These are phyloP conservation scores for Xylariaceae sp. DNA, from an alignment of 2,329 filamentous ascomycete species.

Conservation along the genomic window DNA sequence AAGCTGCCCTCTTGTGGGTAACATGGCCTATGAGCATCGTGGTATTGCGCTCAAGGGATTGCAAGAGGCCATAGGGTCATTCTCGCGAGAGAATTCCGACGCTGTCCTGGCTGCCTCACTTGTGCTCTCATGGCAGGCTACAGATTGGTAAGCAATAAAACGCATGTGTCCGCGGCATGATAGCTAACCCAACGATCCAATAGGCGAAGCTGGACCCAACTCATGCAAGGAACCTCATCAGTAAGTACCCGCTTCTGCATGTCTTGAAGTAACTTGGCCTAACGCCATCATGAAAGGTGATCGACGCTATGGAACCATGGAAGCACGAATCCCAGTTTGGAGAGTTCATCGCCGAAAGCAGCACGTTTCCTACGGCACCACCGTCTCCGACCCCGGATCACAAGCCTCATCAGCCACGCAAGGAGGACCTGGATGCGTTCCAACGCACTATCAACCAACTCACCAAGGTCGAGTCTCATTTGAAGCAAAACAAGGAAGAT, in stretches of 20 bases:
- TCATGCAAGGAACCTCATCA: slow-evolving; percentile 89
- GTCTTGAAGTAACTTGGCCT: slow-evolving; percentile 21
- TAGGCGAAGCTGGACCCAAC: slow-evolving; percentile 89
- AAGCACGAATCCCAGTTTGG: slow-evolving; percentile 86
- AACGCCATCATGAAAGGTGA: slow-evolving; percentile 59
- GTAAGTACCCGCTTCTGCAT: slow-evolving; percentile 54
- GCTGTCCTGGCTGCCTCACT: slow-evolving; percentile 90
- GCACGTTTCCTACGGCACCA: slow-evolving; percentile 70
- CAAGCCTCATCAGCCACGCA: slow-evolving; percentile 63
- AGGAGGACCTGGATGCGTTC: slow-evolving; percentile 72
- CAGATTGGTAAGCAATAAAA: slow-evolving; percentile 76
- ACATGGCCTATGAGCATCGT: slow-evolving; percentile 87
- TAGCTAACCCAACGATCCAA: slow-evolving; percentile 40
- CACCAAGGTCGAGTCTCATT: slow-evolving; percentile 66
- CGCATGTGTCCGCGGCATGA: slow-evolving; percentile 34
- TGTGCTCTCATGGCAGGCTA: slow-evolving; percentile 92
- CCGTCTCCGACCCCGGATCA: slow-evolving; percentile 64
- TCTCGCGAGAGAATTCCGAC: slow-evolving; percentile 86
- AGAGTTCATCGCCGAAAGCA: slow-evolving; percentile 79
- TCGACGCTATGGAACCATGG: slow-evolving; percentile 90
- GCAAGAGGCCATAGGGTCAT: slow-evolving; percentile 82
- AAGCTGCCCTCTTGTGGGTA: slow-evolving; percentile 80
- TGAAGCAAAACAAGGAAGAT: slow-evolving; percentile 71
- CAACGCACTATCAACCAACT: slow-evolving; percentile 69
- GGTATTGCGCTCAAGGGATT: slow-evolving; percentile 84